phyloP scores from a whole-genome alignment of 2,329 filamentous ascomycete genomes.

The Sordariomycetes sp. region DNA sequence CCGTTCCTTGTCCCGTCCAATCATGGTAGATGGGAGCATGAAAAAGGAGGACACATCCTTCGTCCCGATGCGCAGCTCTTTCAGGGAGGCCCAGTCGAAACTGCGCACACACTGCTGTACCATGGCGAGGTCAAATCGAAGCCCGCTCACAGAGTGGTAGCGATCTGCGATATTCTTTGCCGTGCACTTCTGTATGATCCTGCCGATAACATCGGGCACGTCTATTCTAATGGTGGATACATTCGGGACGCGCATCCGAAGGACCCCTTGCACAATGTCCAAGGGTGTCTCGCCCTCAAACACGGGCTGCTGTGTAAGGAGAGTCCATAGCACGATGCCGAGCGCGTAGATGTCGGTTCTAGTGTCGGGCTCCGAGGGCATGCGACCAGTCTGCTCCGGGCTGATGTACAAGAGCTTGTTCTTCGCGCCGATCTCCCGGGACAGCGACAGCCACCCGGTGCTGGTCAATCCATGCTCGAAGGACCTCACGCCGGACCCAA shows the following conservation, averaged over 20 bases:
- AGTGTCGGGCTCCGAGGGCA: slow-evolving; percentile 83
- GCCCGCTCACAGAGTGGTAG: slow-evolving; percentile 78
- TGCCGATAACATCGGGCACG: slow-evolving; percentile 68
- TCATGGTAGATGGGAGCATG: slow-evolving; percentile 67
- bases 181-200: slow-evolving; percentile 84
- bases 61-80: slow-evolving; percentile 63
- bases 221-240: slow-evolving; percentile 70
- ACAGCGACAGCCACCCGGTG: slow-evolving; percentile 74
- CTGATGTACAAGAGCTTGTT: slow-evolving; percentile 87
- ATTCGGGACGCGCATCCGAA: slow-evolving; percentile 64
- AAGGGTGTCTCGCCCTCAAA: slow-evolving; percentile 71
- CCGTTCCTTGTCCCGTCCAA: slow-evolving; percentile 64
- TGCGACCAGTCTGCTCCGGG: slow-evolving; percentile 85
- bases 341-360: slow-evolving; percentile 90
- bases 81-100: slow-evolving; percentile 58
- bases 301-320: slow-evolving; percentile 66
- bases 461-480: slow-evolving; percentile 85
- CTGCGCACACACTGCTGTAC: slow-evolving; percentile 63
- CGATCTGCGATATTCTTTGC: slow-evolving; percentile 77
- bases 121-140: slow-evolving; percentile 66
- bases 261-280: slow-evolving; percentile 82
- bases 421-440: slow-evolving; percentile 72
- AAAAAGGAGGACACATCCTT: slow-evolving; percentile 89
- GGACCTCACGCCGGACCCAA: slow-evolving; percentile 73
- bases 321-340: slow-evolving; percentile 78